phyloP scores from a whole-genome alignment of 148 eudicot genomes.

The Bassia scoparia region DNA sequence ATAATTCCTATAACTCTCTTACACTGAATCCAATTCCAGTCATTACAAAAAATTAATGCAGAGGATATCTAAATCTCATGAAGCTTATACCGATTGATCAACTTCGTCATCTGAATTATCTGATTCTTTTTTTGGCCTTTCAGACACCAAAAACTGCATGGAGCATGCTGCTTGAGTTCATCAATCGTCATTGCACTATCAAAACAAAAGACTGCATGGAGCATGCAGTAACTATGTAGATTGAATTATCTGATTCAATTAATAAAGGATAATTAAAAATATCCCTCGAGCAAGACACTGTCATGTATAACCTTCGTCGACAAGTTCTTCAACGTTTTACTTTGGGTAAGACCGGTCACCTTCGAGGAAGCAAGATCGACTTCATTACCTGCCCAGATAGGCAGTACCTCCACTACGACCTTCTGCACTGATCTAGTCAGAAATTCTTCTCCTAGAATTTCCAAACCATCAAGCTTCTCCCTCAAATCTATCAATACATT shows the following conservation, averaged over 20 bases:
- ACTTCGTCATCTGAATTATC: too few relatives aligned
- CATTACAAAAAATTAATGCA: not conserved
- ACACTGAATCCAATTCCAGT: not conserved
- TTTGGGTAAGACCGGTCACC: conserved; percentile 24
- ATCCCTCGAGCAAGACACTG: conserved; percentile 68
- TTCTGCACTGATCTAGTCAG: conserved; percentile 60
- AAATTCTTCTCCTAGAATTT: conserved; percentile 54
- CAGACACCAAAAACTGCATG: not conserved
- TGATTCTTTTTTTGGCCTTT: too few relatives aligned
- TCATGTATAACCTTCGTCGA: conserved; percentile 40
- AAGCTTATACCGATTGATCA: too few relatives aligned
- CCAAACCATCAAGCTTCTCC: conserved; percentile 44
- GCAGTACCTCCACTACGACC: conserved; percentile 70
- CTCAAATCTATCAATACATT: conserved; percentile 76
- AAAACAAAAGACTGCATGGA: not conserved
- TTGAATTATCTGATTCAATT: not conserved
- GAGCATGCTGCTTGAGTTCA: not conserved
- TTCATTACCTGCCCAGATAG: conserved; percentile 40
- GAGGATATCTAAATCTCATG: not conserved
- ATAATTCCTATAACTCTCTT: too few relatives aligned
- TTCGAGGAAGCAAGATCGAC: conserved; percentile 29
- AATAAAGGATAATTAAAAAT: conserved; percentile 34
- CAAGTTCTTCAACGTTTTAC: conserved; percentile 41
- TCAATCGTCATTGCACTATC: not conserved
- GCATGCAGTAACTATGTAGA: not conserved